These are phyloP conservation scores for Coemansia sp. DNA, from an alignment of 192 early-diverging fungal genomes.

Conservation along the genomic window DNA sequence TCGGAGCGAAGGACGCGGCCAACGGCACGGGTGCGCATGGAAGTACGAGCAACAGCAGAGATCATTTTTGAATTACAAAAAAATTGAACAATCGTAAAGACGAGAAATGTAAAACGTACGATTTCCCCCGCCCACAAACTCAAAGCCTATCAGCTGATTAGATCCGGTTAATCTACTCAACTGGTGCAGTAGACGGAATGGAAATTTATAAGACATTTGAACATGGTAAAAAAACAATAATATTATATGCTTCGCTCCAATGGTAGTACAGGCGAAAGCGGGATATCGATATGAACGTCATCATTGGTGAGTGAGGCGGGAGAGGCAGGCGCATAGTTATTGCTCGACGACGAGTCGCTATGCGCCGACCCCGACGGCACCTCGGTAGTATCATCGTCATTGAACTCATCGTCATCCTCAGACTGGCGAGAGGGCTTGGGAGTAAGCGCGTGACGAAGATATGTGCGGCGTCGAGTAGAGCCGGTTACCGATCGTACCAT, in stretches of 20 bases:
- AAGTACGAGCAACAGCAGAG: slow-evolving; percentile 48
- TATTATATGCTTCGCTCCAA: not conserved
- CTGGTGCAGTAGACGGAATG: not conserved
- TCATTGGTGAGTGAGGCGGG: slow-evolving; percentile 17
- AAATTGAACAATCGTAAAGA: slow-evolving; percentile 15
- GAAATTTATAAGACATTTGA: not conserved
- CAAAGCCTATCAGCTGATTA: slow-evolving; percentile 1
- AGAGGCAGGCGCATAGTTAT: slow-evolving; percentile 33
- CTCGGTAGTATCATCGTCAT: slow-evolving; percentile 34
- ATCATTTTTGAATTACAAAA: slow-evolving; percentile 23
- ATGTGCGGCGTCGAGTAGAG: slow-evolving; percentile 19
- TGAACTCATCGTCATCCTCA: slow-evolving; percentile 6
- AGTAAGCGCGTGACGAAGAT: slow-evolving; percentile 9
- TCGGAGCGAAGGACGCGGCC: slow-evolving; percentile 36
- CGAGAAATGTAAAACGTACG: not conserved
- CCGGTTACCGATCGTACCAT: not conserved
- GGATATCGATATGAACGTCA: slow-evolving; percentile 47
- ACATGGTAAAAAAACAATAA: not conserved
- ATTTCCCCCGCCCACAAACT: not conserved
- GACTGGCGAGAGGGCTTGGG: not conserved
- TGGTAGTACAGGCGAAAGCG: slow-evolving; percentile 32
- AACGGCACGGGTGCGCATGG: slow-evolving; percentile 48
- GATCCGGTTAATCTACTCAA: not conserved
- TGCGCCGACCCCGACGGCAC: slow-evolving; percentile 40
- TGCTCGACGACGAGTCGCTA: slow-evolving; percentile 32